Percentiles rank a stretch among this genome's conserved stretches.
These are phyloP conservation scores for Colletotrichum lini DNA, from an alignment of 2,329 filamentous ascomycete genomes.

Conservation along the genomic window DNA sequence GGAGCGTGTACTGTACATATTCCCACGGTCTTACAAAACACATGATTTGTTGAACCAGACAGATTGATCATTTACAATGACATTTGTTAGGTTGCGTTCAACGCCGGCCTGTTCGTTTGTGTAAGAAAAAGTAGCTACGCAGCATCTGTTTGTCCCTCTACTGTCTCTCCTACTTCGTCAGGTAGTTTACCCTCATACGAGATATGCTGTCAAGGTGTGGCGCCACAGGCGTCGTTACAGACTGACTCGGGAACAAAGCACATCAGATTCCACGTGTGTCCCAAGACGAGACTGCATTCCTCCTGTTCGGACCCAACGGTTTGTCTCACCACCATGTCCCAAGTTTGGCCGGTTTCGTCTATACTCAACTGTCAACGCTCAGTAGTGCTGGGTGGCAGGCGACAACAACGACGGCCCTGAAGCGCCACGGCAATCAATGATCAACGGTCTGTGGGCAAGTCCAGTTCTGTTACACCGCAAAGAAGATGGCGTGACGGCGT, in stretches of 20 bases:
- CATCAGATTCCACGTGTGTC: slow-evolving; percentile 14
- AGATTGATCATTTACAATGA: too few relatives aligned
- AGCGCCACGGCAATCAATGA: slow-evolving; percentile 7
- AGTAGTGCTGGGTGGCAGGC: background rate
- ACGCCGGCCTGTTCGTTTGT: background rate
- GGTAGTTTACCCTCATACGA: background rate
- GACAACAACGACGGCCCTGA: background rate
- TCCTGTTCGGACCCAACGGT: slow-evolving; percentile 9
- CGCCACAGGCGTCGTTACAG: background rate
- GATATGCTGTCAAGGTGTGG: background rate
- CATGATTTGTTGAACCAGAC: background rate
- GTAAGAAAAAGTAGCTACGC: background rate
- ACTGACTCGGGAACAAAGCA: background rate
- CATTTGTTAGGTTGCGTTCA: background rate
- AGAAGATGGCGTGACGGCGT: background rate
- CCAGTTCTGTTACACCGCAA: background rate
- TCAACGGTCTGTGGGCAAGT: slow-evolving; percentile 12
- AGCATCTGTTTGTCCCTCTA: background rate
- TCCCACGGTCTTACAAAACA: too few relatives aligned
- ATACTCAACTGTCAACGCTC: background rate
- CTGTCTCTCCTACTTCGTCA: background rate
- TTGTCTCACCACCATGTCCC: background rate
- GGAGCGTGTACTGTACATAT: background rate
- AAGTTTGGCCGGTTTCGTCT: slow-evolving; percentile 15
- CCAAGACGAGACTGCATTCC: slow-evolving; percentile 7